Percentiles rank a stretch among this genome's conserved stretches.
Evolutionary conservation across 495 filamentous ascomycete species (phyloP).

Genomic region (Penicillium tannophilum): DNA sequence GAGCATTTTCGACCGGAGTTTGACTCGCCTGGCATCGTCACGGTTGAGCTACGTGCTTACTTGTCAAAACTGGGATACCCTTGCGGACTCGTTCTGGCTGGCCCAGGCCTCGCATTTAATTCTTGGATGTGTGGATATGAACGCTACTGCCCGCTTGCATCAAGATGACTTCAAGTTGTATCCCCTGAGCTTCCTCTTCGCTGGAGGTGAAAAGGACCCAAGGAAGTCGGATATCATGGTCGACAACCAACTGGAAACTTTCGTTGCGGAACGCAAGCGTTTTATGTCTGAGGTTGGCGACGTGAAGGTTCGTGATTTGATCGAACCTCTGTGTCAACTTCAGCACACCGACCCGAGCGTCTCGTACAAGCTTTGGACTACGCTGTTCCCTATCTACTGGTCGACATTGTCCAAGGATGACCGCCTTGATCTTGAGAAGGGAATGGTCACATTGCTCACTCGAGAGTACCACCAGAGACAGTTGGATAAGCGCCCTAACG

Average conservation of each 20-base stretch:
- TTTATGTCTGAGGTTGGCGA: constrained; percentile 83
- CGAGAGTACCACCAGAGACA: constrained; percentile 95
- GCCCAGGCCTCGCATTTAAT: constrained; percentile 90
- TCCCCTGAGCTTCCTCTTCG: constrained; percentile 67
- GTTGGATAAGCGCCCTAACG: constrained; percentile 91
- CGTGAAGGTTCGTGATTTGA: constrained; percentile 79
- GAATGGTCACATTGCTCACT: constrained; percentile 80
- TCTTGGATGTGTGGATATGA: constrained; percentile 87
- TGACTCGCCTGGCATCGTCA: constrained; percentile 83
- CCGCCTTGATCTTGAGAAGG: constrained; percentile 85
- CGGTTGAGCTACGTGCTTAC: constrained; percentile 84
- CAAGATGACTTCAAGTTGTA: constrained; percentile 79
- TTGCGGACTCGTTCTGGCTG: constrained; percentile 94
- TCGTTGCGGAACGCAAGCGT: constrained; percentile 75
- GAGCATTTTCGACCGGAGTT: constrained; percentile 87
- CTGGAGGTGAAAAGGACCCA: constrained; percentile 64
- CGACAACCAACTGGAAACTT: constrained; percentile 77
- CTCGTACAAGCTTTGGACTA: constrained; percentile 85
- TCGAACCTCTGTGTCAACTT: constrained; percentile 90
- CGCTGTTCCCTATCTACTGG: constrained; percentile 92
- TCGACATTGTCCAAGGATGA: constrained; percentile 84
- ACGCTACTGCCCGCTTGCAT: constrained; percentile 71
- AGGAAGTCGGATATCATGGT: constrained; percentile 72
- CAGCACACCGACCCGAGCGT: constrained; percentile 84
- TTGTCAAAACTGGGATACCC: constrained; percentile 96